phyloP scores from a whole-genome alignment of 768 basidiomycete genomes.

The Suillus clintonianus region DNA sequence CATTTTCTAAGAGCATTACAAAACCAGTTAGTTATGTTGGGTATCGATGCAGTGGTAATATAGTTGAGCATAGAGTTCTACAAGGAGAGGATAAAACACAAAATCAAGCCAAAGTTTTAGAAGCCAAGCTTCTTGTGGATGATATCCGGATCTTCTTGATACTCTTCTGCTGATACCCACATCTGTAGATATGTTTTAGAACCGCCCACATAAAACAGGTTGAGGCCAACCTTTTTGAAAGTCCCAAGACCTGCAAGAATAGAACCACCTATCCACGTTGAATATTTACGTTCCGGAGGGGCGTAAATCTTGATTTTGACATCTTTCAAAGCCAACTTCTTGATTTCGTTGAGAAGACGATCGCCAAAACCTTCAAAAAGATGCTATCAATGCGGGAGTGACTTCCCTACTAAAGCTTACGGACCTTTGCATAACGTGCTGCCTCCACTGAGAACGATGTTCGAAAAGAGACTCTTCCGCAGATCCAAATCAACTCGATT shows the following conservation, averaged over 20 bases:
- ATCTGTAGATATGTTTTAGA: slow-evolving; percentile 54
- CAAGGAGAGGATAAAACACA: not conserved
- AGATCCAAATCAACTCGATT: slow-evolving; percentile 95
- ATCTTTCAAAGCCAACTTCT: slow-evolving; percentile 93
- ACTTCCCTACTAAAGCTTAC: slow-evolving; percentile 16
- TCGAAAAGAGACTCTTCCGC: slow-evolving; percentile 92
- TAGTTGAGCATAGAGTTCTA: slow-evolving; percentile 14
- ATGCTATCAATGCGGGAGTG: slow-evolving; percentile 20
- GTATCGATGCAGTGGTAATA: slow-evolving; percentile 27
- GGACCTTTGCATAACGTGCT: slow-evolving; percentile 93
- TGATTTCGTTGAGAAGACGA: slow-evolving; percentile 93
- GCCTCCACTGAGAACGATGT: slow-evolving; percentile 95
- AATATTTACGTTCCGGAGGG: slow-evolving; percentile 98
- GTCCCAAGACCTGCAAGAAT: slow-evolving; percentile 95
- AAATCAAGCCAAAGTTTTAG: slow-evolving; percentile 33
- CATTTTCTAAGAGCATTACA: slow-evolving; percentile 33
- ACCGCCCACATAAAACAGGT: slow-evolving; percentile 8
- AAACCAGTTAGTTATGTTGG: slow-evolving; percentile 30
- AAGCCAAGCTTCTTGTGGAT: slow-evolving; percentile 96
- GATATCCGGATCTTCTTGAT: slow-evolving; percentile 98
- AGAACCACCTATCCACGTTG: slow-evolving; percentile 96
- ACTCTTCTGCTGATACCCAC: slow-evolving; percentile 99
- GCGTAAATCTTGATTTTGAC: slow-evolving; percentile 99
- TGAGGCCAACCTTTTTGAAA: slow-evolving; percentile 84
- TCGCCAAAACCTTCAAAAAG: slow-evolving; percentile 81